These are phyloP conservation scores for Chloromonas sp. DNA, from an alignment of 163 green algal species.

Conservation along the genomic window DNA sequence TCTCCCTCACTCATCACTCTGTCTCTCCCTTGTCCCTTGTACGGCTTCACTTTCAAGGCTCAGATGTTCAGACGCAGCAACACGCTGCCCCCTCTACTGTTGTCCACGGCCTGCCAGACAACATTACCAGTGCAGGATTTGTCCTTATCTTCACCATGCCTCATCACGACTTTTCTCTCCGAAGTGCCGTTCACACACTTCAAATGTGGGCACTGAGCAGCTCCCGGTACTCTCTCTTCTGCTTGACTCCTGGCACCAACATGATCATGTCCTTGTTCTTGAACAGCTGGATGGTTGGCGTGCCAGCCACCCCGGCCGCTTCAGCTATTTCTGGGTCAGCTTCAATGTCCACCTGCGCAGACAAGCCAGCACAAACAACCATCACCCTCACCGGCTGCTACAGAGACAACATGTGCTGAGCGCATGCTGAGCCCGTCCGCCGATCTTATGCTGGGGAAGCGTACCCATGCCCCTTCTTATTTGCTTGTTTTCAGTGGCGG, in stretches of 20 bases:
- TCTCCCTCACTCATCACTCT: neutral
- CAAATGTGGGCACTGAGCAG: slow-evolving; percentile 55
- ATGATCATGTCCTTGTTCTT: slow-evolving; percentile 85
- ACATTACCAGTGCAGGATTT: too few relatives aligned
- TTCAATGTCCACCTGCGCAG: slow-evolving; percentile 54
- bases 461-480: too few relatives aligned
- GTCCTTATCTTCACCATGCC: too few relatives aligned
- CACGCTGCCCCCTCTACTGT: neutral
- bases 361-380: neutral
- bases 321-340: slow-evolving; percentile 90
- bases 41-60: neutral
- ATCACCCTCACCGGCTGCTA: too few relatives aligned
- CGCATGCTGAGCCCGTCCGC: too few relatives aligned
- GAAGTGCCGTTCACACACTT: neutral
- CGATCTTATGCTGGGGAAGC: too few relatives aligned
- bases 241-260: slow-evolving; percentile 86
- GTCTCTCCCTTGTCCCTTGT: neutral
- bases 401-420: too few relatives aligned
- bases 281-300: slow-evolving; percentile 86
- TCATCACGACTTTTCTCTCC: too few relatives aligned
- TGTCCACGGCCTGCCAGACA: too few relatives aligned
- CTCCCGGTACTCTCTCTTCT: slow-evolving; percentile 89
- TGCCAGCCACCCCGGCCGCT: slow-evolving; percentile 83
- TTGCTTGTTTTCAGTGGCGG: too few relatives aligned
- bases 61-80: neutral